Evolutionary conservation across 2,329 filamentous ascomycete genomes (phyloP), one percentile per base, ranked within the genome.

Genomic region (Clonostachys byssicola): DNA sequence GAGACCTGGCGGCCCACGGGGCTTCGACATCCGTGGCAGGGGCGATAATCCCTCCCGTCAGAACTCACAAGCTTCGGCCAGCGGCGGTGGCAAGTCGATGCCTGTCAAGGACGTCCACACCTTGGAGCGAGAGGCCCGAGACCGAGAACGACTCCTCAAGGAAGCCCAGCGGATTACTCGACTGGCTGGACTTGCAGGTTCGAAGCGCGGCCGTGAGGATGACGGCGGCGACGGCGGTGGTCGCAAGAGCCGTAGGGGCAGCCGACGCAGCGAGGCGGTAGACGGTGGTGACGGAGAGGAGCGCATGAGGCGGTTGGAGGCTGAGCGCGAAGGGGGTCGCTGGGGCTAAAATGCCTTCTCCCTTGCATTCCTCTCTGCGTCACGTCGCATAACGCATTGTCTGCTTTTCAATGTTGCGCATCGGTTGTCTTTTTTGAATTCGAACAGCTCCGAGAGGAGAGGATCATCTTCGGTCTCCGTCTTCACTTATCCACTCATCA

Each of bases 101-200:
- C 40, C 54, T 2, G 39, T 45, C 38, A 73, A 72, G 49, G 82
- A 87, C 53, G 74, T 80, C n/a, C 85, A 88, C 62, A 85, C 85
- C 2, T 70, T 84, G 0, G 86, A 89, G 63, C 80, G 86, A 18
- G 85, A 88, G 59, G 80, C 79, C 12, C 72, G 83, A 14, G 78
- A 86, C 57, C 74, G 83, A 42, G 83, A 87, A 61, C 74, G 86
- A 23, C 70, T 88, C 45, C 70, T 85, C 12, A 85, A 84, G 57
- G 86, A 89, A 64, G 80, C 82, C 38, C 82, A 88, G 63, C 77
- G 81, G 35, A 80, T 85, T 64, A 74, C 81, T 41, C 72, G 78
- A 40, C 60, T 82, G 45, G 63, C 71, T 3, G 68, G 73, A 45
- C 57, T 76, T 33, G 64, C 66, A 38, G 68, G 73, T 47, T 56